Percentiles rank a stretch among this genome's conserved stretches.
Evolutionary conservation across 1,139 yeast genomes (phyloP).

Genomic region (Diutina neorugosa): DNA sequence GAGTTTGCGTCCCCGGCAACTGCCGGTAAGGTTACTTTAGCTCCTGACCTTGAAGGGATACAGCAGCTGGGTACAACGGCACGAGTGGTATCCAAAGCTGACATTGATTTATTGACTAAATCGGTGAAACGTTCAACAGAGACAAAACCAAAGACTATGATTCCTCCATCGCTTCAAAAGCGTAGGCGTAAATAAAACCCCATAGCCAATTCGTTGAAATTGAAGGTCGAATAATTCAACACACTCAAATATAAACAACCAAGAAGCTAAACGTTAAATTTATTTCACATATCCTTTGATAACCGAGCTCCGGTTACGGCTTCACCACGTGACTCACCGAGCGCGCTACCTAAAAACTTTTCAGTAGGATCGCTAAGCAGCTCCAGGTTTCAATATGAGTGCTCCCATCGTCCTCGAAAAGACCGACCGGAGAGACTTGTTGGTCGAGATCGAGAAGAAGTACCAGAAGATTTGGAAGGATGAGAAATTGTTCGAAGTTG

Average conservation of each 20-base stretch:
- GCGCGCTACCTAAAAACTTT: constrained; percentile 1
- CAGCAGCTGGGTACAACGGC: neutral
- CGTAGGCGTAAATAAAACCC: neutral
- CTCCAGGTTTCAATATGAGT: constrained; percentile 19
- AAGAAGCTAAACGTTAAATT: too few species aligned
- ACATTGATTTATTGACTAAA: neutral
- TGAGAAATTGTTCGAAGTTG: constrained; percentile 71
- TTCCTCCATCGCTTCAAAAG: neutral
- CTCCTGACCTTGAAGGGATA: neutral
- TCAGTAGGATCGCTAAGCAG: neutral
- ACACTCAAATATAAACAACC: too few species aligned
- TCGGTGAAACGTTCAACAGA: neutral
- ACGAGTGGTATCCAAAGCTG: neutral
- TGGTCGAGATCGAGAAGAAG: constrained; percentile 80
- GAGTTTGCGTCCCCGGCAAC: neutral
- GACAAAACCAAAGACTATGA: neutral
- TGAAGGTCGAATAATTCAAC: too few species aligned
- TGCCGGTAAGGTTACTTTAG: neutral
- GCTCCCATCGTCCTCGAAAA: constrained; percentile 33
- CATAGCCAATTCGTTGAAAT: too few species aligned
- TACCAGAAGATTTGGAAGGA: constrained; percentile 83
- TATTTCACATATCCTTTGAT: neutral
- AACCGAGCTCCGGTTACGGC: neutral
- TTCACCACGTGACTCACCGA: neutral
- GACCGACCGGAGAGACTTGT: constrained; percentile 88